A percentile compares a stretch with the other conserved stretches of the same genome.
Evolutionary conservation across 2,329 filamentous ascomycete genomes (phyloP).

Genomic region (Sphaerulina vaccinii): DNA sequence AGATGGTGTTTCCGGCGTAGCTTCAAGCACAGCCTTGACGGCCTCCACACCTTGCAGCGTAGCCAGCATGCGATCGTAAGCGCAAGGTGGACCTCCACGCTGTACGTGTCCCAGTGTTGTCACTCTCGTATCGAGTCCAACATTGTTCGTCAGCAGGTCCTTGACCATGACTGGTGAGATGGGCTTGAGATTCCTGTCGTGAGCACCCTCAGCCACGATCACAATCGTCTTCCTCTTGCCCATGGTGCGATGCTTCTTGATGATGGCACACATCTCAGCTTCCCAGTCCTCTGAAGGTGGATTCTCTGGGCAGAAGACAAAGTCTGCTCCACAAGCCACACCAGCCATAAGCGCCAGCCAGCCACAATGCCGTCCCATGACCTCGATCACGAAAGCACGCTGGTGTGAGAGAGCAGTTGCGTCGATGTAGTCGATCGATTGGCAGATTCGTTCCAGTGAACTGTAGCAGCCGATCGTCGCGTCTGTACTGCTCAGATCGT

Average conservation of each 20-base stretch:
- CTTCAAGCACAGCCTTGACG: slow-evolving; percentile 85
- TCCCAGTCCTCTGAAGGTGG: slow-evolving; percentile 86
- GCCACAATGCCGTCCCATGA: slow-evolving; percentile 97
- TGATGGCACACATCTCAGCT: slow-evolving; percentile 78
- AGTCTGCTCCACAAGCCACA: slow-evolving; percentile 92
- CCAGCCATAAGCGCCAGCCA: slow-evolving; percentile 97
- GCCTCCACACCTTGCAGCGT: slow-evolving; percentile 94
- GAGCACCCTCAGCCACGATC: slow-evolving; percentile 92
- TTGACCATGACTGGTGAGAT: slow-evolving; percentile 82
- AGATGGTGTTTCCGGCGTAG: slow-evolving; percentile 82
- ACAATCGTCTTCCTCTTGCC: slow-evolving; percentile 98
- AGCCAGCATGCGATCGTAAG: slow-evolving; percentile 89
- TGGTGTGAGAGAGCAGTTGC: slow-evolving; percentile 93
- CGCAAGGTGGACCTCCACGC: slow-evolving; percentile 85
- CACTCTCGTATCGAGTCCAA: slow-evolving; percentile 86
- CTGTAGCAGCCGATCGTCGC: slow-evolving; percentile 97
- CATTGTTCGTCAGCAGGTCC: slow-evolving; percentile 75
- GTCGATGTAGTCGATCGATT: slow-evolving; percentile 95
- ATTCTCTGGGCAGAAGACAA: slow-evolving; percentile 94
- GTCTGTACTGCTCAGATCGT: slow-evolving; percentile 95
- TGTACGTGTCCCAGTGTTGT: slow-evolving; percentile 98
- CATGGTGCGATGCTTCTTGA: slow-evolving; percentile 75
- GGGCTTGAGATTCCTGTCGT: slow-evolving; percentile 78
- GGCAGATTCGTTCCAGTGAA: slow-evolving; percentile 86
- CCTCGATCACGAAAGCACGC: slow-evolving; percentile 93